Base-by-base conservation (phyloP, 805 yeast genomes). In the Pichia heedii region DNA sequence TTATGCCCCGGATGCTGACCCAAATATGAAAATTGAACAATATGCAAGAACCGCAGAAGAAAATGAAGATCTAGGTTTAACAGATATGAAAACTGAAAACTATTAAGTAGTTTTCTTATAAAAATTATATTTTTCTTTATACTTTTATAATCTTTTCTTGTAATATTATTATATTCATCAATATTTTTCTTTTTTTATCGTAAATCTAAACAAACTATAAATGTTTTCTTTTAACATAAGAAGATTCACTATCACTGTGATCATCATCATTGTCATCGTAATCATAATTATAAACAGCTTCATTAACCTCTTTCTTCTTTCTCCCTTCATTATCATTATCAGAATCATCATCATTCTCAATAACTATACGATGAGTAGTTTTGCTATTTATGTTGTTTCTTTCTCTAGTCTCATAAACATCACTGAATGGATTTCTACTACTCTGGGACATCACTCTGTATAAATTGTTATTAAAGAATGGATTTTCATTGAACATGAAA, bases 1-100 rank as follows among this genome's bases (percentile, higher is more conserved):
- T n/a, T 93, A 89, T 59, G 99, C 99, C 30, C 99, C 99, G 22
- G 99, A 93, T 66, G 76, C 77, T 35, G 99, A 93, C 66, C 99
- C 99, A 51, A 86, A 90, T 61, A 93, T 93, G 97, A 71, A 62
- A 35, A 76, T 84, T 48, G 96, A 84, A 65, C 96, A 93, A 45
- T 86, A 77, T 54, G 95, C 87, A 53, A 84, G 99, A 70, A 81
- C 95, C 2, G 68, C 71, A 34, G 83, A 86, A 56, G 94, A 89
- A 64, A 88, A 93, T 60, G 98, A 93, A 58, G 90, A 83, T 36
- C 73, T 93, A 50, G 99, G 99, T 20, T 69, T 93, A 58, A 70
- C 67, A 49, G 81, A 76, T 55, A 76, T 65, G 66, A 43, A 47
- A 36, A 55, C 47, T 13, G 47, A 44, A 40, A 47, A 44, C 19